Evolutionary conservation across 148 eudicot species (phyloP), one percentile per base, ranked within the genome.

Genomic region (Silene latifolia): DNA sequence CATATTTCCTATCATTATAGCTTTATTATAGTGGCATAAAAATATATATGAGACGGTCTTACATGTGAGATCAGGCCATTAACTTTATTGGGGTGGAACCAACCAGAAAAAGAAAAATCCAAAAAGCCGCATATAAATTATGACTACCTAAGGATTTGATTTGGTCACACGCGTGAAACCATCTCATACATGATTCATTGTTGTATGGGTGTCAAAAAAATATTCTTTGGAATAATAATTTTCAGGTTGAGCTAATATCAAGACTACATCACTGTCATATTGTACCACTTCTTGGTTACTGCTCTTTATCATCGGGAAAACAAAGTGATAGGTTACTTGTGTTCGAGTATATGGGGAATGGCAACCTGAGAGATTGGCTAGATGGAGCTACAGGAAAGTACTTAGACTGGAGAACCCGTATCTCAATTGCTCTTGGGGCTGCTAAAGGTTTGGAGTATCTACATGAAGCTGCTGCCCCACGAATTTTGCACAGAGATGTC

Each of bases 371-470:
- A 84, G 96, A 91, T 72, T 83, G 89, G 74, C 72, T 94, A 68
- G 96, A 94, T 82, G 93, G 93, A 78, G 77, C 77, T 69, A 78
- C 87, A 11, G 93, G 84, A 71, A 83, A 83, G 75, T 80, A 67
- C 82, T 81, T 94, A 74, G 86, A 92, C 73, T 94, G 98, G 98
- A 80, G 74, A 74, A 80, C 88, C 58, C 93, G 98, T 71, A 83
- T 94, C 29, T 66, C 87, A 44, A 85, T 94, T 82, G 98, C 98
- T 60, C 89, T 91, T 75, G 98, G 97, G 82, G 93, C 95, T 84
- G 98, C 98, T 66, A 90, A 88, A 77, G 98, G 98, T 66, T 87
- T 94, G 82, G 98, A 94, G 77, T 94, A 94, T 85, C 93, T 94
- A 76, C 98, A 94, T 84, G 98, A 91, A 81, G 91, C 96, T 78